Evolutionary conservation across 345 rosid species (phyloP), one percentile per base, ranked within the genome.

Genomic region (Excoecaria agallocha): DNA sequence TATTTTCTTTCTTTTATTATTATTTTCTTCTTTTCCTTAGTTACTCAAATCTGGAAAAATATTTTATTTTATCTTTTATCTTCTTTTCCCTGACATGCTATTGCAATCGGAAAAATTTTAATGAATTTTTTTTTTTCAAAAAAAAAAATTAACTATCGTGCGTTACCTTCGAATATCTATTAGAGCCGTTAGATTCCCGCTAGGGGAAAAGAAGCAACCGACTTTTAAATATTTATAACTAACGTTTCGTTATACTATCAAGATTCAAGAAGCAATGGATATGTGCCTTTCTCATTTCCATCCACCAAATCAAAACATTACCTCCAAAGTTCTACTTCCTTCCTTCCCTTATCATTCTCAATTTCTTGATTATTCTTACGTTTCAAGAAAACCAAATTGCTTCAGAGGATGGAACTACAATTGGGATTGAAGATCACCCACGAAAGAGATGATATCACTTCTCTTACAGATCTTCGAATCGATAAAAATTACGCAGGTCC

Each of bases 351-450:
- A 17, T 39, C 70, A 48, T 41, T 41, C 45, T 64, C 48, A 39
- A 17, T 45, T 9, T 16, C 8, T 12, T 4, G 35, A 46, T 38
- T 51, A 20, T 54, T 41, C 3, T 41, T 54, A 2, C 3, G 1
- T 2, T 2, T 20, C 41, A 38, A 49, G 17, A 30, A 59, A 67
- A 56, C 6, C 6, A 41, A 41, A 41, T 5, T 4, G 3, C 0
- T 41, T 5, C 46, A 8, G 6, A 8, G 7, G 8, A 43, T 94
- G 97, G 97, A 92, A 91, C 80, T 92, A 4, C 96, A 94, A 85
- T 52, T 94, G 57, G 93, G 90, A 66, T 81, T 94, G 38, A 90
- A 88, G 87, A 82, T 90, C 79, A 88, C 92, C 6, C 91, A 69
- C 65, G 87, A 82, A 12, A 87, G 89, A 79, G 93, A 89, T 38